A percentile compares a stretch with the other conserved stretches of the same genome.
Evolutionary conservation across 192 early-diverging fungal species (phyloP).

Genomic region (Dimargaris xerosporica): DNA sequence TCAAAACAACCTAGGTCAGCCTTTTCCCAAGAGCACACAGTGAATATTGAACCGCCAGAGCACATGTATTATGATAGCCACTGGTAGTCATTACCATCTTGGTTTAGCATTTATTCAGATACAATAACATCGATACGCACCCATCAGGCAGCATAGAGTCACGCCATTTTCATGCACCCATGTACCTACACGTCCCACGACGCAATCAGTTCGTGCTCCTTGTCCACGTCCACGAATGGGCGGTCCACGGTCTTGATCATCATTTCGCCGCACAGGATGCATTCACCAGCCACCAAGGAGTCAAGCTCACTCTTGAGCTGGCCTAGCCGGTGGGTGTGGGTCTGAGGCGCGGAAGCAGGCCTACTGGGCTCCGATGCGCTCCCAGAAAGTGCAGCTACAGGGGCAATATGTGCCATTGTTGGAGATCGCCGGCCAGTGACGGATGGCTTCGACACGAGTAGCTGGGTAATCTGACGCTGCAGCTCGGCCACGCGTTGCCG

Average conservation of each 20-base stretch:
- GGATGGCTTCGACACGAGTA: background rate
- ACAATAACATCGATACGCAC: too few species aligned
- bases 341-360: background rate
- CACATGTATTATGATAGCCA: too few species aligned
- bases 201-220: conserved; percentile 28
- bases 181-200: conserved; percentile 45
- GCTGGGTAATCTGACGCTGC: conserved; percentile 19
- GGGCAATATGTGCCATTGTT: background rate
- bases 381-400: background rate
- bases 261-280: conserved; percentile 86
- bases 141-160: too few species aligned
- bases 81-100: too few species aligned
- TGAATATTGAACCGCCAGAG: background rate
- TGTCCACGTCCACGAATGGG: conserved; percentile 52
- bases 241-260: conserved; percentile 83
- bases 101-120: too few species aligned
- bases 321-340: conserved; percentile 17
- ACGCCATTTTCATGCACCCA: too few species aligned
- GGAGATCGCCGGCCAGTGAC: background rate
- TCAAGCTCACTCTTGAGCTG: conserved; percentile 55
- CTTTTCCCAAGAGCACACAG: background rate
- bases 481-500: conserved; percentile 27
- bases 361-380: too few species aligned
- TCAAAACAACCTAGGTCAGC: too few species aligned
- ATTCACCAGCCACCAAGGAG: conserved; percentile 67